Evolutionary conservation across 805 yeast species (phyloP).

Genomic region (Starmerella khaoyaiensis): DNA sequence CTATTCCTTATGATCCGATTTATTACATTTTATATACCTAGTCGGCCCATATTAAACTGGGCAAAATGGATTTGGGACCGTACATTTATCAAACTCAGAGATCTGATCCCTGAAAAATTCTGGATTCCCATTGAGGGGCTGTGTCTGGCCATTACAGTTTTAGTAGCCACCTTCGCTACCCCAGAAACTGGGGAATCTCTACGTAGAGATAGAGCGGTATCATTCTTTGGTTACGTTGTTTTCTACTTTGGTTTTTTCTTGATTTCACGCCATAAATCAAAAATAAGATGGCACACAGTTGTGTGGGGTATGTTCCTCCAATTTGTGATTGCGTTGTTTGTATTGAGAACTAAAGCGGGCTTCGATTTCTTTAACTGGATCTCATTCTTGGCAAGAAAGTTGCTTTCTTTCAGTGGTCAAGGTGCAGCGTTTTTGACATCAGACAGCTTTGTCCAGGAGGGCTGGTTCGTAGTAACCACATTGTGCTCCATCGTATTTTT

Average conservation of each 20-base stretch:
- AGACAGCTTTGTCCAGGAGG: constrained; percentile 29
- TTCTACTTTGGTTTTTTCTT: constrained; percentile 34
- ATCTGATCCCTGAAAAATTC: constrained; percentile 32
- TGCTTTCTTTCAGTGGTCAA: constrained; percentile 43
- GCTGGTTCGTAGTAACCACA: constrained; percentile 44
- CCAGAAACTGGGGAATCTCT: constrained; percentile 36
- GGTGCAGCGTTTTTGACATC: constrained; percentile 50
- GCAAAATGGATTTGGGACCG: constrained; percentile 27
- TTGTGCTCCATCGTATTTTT: constrained; percentile 53
- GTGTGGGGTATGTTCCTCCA: constrained; percentile 49
- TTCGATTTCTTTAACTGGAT: constrained; percentile 51
- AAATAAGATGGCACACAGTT: constrained; percentile 46
- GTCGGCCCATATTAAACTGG: constrained; percentile 24
- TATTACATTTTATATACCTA: constrained; percentile 39
- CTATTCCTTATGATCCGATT: constrained; percentile 39
- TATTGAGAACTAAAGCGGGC: constrained; percentile 46
- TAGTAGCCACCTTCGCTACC: constrained; percentile 42
- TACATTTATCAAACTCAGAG: constrained; percentile 23
- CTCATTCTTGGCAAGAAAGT: constrained; percentile 42
- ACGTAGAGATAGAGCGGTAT: constrained; percentile 42
- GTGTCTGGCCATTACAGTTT: constrained; percentile 36
- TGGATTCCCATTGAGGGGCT: constrained; percentile 36
- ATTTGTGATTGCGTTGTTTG: constrained; percentile 46
- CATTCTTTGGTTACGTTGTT: constrained; percentile 43
- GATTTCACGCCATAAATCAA: constrained; percentile 36